Base-by-base conservation (phyloP, 768 basidiomycete species). In the Plicaturopsis crispa region DNA sequence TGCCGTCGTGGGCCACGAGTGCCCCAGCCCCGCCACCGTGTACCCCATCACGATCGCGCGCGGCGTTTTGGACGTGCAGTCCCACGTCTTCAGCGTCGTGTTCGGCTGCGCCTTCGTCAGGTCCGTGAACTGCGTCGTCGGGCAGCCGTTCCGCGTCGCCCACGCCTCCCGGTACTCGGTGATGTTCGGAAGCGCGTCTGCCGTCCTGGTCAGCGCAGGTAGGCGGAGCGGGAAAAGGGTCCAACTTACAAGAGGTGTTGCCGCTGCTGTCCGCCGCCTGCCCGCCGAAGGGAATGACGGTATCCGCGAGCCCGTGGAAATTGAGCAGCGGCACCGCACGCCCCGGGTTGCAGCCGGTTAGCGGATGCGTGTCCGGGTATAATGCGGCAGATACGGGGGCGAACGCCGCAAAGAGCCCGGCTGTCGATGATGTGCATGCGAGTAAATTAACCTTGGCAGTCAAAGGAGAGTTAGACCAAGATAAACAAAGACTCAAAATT, bases 351-450 rank as follows among this genome's bases (percentile, higher is more conserved):
- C 48, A 44, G 14, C 14, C 14, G 20, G 13, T 5, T n/a, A n/a
- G n/a, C 4, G 49, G 49, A 24, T 34, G 36, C 2, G 49, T 42
- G 21, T 44, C 42, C 24, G 23, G 31, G 31, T 50, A 50, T 10
- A 50, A 40, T 16, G 49, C 47, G 14, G 42, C 31, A 2, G 49
- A 50, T 16, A 50, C 46, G 19, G 44, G 38, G 6, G 49, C 49
- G 22, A 50, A 50, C 13, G 49, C 49, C 6, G 48, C 48, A 19
- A 51, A 46, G 21, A 13, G 33, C 24, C 22, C 18, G 8, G 39
- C 45, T 1, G 31, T 46, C 4, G 31, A 31, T 2, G 33, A 17
- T 23, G 49, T 38, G 45, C 49, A 51, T n/a, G 49, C 49, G 14
- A 51, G 44, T 11, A 48, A 38, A 33, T 51, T 51, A n/a, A n/a